Percentiles rank a stretch among this genome's conserved stretches.
phyloP scores from a whole-genome alignment of 75 land plant species.

The Ceratopteris richardii region DNA sequence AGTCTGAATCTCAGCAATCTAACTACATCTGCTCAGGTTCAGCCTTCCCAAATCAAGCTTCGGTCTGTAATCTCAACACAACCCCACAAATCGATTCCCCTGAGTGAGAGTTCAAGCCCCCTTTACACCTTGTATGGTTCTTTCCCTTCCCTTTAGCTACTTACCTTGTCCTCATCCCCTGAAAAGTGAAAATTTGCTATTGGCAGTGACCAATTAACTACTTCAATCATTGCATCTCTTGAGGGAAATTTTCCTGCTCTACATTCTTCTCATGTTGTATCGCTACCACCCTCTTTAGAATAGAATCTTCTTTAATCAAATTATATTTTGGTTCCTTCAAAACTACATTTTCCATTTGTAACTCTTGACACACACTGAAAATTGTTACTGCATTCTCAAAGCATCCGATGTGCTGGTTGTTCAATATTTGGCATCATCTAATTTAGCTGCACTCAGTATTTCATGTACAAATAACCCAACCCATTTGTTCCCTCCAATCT shows the following conservation, averaged over 20 bases:
- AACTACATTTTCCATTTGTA: slow-evolving; percentile 62
- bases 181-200: slow-evolving; percentile 67
- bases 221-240: slow-evolving; percentile 74
- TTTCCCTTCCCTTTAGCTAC: slow-evolving; percentile 33
- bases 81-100: too few relatives aligned
- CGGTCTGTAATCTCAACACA: too few relatives aligned
- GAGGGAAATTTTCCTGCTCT: slow-evolving; percentile 54
- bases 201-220: slow-evolving; percentile 76
- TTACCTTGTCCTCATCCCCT: slow-evolving; percentile 27
- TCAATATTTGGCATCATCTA: slow-evolving; percentile 74
- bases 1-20: too few relatives aligned
- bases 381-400: slow-evolving; percentile 61
- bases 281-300: slow-evolving; percentile 85
- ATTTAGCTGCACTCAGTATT: slow-evolving; percentile 61
- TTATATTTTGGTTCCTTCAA: slow-evolving; percentile 69
- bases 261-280: slow-evolving; percentile 90
- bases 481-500: slow-evolving; percentile 76
- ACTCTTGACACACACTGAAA: slow-evolving; percentile 38
- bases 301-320: slow-evolving; percentile 57
- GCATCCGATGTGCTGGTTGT: slow-evolving; percentile 58
- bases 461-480: slow-evolving; percentile 80
- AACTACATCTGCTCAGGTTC: too few relatives aligned
- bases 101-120: too few relatives aligned
- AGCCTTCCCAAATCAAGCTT: too few relatives aligned
- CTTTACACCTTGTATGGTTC: too few relatives aligned